Evolutionary conservation across 2,329 filamentous ascomycete genomes (phyloP), one percentile per base, ranked within the genome.

Genomic region (Podosphaera fusca): DNA sequence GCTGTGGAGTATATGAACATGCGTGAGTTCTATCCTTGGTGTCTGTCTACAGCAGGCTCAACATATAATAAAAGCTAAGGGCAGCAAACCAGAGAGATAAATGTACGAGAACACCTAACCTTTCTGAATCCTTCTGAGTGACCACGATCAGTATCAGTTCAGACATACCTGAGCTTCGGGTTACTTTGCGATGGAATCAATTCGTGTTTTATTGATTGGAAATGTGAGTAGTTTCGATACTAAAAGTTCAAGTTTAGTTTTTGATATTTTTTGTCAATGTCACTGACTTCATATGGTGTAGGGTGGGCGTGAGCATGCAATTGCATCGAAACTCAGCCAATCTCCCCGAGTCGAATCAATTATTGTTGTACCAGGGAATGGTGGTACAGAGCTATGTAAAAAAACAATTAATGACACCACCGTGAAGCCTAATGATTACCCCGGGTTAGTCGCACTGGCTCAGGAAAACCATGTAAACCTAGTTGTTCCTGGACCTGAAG

Each of bases 291-390:
- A 7, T 7, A 6, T 54, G 4, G n/a, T 40, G 12, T n/a, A 56
- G 55, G 92, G 92, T 63, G 92, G 90, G 64, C 82, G 92, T 65
- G 92, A 98, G 72, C 88, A 96, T 71, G 87, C 89, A 52, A 78
- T 95, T 61, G 88, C 89, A 47, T 96, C 89, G 89, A 95, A 94
- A 72, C 75, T 96, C 60, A 80, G 82, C 66, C 84, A 94, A 69
- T 95, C 88, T 14, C 75, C 82, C 47, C 76, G 77, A 51, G 86
- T 95, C 60, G 80, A 87, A 65, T 77, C 81, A 64, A 90, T 95
- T 67, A 74, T 77, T 63, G 78, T 73, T 45, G 78, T 81, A 50
- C 80, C 80, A 12, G 90, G 90, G 60, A 96, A 96, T 70, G 90
- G 90, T 63, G 92, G 92, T 59, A 95, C 88, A 34, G 82, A 79